Conservation (phyloP, 176 grass and related monocot genomes). For the Panicum miliaceum region DNA sequence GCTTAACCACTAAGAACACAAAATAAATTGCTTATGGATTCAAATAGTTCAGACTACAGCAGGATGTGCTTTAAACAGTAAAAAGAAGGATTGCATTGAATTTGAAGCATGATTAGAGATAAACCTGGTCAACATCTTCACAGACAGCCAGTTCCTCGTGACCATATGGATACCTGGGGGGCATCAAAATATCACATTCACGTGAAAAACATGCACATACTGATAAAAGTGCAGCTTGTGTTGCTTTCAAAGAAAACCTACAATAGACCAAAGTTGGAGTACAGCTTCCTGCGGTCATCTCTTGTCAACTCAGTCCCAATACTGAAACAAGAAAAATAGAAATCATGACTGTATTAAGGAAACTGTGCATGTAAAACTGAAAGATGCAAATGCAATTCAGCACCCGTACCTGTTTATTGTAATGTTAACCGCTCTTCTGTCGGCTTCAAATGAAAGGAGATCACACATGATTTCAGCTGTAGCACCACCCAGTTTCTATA, state of each 20-base stretch:
- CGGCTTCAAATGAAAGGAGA: constrained; percentile 97
- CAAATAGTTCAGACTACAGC: background rate
- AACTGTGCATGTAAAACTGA: background rate
- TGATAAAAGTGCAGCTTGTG: constrained; percentile 23
- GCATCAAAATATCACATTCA: constrained; percentile 36
- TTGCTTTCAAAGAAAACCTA: constrained; percentile 44
- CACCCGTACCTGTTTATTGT: constrained; percentile 80
- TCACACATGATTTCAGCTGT: constrained; percentile 98
- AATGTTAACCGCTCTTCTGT: constrained; percentile 98
- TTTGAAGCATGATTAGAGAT: constrained; percentile 25
- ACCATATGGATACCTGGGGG: constrained; percentile 84
- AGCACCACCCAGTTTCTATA: constrained; percentile 96
- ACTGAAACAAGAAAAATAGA: constrained; percentile 54
- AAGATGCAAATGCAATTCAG: constrained; percentile 34
- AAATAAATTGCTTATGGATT: background rate
- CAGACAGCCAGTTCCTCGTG: constrained; percentile 97
- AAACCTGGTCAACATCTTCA: constrained; percentile 97
- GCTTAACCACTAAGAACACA: background rate
- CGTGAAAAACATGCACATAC: constrained; percentile 29
- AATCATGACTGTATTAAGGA: constrained; percentile 29
- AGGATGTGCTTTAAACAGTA: constrained; percentile 1
- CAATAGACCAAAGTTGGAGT: constrained; percentile 98
- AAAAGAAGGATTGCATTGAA: background rate
- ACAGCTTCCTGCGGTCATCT: constrained; percentile 92
- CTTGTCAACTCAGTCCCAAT: constrained; percentile 98